A percentile compares a stretch with the other conserved stretches of the same genome.
phyloP scores from a whole-genome alignment of 2,329 filamentous ascomycete genomes.

The Alternaria brassicae region DNA sequence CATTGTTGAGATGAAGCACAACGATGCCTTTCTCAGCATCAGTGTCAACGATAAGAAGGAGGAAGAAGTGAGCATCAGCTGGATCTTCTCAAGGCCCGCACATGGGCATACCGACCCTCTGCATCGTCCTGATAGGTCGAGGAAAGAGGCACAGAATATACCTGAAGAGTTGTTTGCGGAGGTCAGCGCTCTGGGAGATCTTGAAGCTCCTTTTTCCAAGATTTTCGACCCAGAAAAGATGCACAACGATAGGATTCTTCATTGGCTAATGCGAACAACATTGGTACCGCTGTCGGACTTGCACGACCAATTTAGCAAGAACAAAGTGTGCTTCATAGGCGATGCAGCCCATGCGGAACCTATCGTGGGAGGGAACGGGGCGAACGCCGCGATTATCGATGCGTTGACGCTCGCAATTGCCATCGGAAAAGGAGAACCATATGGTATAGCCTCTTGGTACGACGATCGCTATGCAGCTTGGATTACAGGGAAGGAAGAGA shows the following conservation, averaged over 20 bases:
- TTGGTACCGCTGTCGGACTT: conserved; percentile 29
- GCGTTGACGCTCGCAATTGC: conserved; percentile 39
- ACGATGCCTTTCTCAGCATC: conserved; percentile 38
- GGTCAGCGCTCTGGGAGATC: conserved; percentile 29
- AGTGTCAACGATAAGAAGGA: conserved; percentile 35
- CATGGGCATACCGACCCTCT: conserved; percentile 38
- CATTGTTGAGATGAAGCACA: conserved; percentile 32
- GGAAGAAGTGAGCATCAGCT: conserved; percentile 47
- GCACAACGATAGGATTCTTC: conserved; percentile 45
- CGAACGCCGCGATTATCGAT: conserved; percentile 52
- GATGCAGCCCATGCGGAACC: conserved; percentile 52
- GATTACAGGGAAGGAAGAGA: no score
- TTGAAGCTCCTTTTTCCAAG: conserved; percentile 40
- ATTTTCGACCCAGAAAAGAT: conserved; percentile 45
- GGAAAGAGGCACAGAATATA: conserved; percentile 41
- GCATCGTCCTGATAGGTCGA: conserved; percentile 44
- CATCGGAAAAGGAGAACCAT: no score
- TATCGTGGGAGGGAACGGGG: conserved; percentile 52
- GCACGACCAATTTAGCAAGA: conserved; percentile 14
- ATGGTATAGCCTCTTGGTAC: no score
- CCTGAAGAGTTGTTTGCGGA: conserved; percentile 49
- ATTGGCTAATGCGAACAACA: conserved; percentile 54
- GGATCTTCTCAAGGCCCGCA: conserved; percentile 50
- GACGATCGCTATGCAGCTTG: no score
- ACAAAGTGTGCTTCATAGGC: conserved; percentile 35